Evolutionary conservation across 2,329 filamentous ascomycete species (phyloP).

Genomic region (Cladosporium velox): DNA sequence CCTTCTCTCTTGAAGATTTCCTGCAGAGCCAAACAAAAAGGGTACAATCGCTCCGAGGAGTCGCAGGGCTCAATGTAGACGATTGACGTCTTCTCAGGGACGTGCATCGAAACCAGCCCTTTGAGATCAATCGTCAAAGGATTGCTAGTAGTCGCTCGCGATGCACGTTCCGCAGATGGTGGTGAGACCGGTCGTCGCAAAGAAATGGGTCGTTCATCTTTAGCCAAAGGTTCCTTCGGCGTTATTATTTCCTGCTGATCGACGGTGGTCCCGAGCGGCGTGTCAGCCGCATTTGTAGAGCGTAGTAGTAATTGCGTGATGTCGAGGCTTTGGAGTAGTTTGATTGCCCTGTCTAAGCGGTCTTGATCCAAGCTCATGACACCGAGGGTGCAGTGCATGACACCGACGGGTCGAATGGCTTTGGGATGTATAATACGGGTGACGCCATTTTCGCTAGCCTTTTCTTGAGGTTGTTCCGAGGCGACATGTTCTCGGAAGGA

Average conservation of each 20-base stretch:
- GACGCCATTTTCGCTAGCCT: neutral
- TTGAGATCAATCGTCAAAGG: constrained; percentile 46
- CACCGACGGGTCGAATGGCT: constrained; percentile 75
- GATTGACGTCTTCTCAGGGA: constrained; percentile 58
- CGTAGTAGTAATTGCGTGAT: constrained; percentile 30
- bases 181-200: constrained; percentile 24
- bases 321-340: constrained; percentile 37
- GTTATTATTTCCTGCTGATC: neutral
- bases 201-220: neutral
- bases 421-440: constrained; percentile 39
- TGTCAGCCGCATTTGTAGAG: neutral
- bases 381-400: constrained; percentile 82
- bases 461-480: constrained; percentile 6
- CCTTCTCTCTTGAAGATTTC: constrained; percentile 57
- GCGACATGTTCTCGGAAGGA: constrained; percentile 62
- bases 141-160: constrained; percentile 4
- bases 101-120: constrained; percentile 63
- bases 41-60: constrained; percentile 50
- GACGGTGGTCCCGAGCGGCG: neutral
- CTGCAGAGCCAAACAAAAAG: constrained; percentile 61
- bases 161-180: constrained; percentile 9
- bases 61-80: constrained; percentile 67
- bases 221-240: neutral
- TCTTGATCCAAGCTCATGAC: constrained; percentile 71
- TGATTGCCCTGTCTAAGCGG: constrained; percentile 52